Evolutionary conservation across 2,329 filamentous ascomycete genomes (phyloP).

Genomic region (Rasamsonia emersonii): DNA sequence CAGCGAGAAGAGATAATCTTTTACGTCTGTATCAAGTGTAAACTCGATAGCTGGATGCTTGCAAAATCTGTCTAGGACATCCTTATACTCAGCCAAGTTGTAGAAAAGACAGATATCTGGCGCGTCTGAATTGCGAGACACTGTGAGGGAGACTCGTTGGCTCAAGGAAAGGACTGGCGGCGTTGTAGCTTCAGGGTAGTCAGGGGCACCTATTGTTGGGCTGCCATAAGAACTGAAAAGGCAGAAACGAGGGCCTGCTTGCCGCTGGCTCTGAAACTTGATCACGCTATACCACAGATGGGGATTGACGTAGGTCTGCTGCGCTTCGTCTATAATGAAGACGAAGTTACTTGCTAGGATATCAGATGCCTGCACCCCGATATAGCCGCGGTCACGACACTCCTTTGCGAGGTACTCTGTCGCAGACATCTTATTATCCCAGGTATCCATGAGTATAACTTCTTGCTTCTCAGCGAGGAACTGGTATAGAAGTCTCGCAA

Average conservation of each 20-base stretch:
- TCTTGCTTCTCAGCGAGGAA: background rate
- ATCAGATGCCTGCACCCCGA: background rate
- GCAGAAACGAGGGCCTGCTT: background rate
- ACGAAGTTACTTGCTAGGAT: background rate
- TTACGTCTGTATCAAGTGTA: background rate
- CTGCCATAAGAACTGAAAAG: constrained; percentile 4
- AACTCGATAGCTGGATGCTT: too few relatives aligned
- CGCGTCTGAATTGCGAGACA: background rate
- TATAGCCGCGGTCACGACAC: background rate
- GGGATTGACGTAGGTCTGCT: background rate
- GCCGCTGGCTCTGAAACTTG: background rate
- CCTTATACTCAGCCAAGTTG: background rate
- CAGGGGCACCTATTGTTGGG: background rate
- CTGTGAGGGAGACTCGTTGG: constrained; percentile 3
- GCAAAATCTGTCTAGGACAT: background rate
- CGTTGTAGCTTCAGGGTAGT: background rate
- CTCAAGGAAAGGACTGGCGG: background rate
- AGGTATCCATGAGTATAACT: background rate
- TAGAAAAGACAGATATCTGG: constrained; percentile 1
- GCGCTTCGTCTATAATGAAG: constrained; percentile 4
- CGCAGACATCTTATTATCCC: background rate
- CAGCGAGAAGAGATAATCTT: constrained; percentile 1
- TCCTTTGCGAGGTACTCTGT: background rate
- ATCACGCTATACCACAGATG: background rate
- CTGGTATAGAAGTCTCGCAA: background rate